Evolutionary conservation across 495 filamentous ascomycete genomes (phyloP).

Genomic region (Delitschia confertaspora): DNA sequence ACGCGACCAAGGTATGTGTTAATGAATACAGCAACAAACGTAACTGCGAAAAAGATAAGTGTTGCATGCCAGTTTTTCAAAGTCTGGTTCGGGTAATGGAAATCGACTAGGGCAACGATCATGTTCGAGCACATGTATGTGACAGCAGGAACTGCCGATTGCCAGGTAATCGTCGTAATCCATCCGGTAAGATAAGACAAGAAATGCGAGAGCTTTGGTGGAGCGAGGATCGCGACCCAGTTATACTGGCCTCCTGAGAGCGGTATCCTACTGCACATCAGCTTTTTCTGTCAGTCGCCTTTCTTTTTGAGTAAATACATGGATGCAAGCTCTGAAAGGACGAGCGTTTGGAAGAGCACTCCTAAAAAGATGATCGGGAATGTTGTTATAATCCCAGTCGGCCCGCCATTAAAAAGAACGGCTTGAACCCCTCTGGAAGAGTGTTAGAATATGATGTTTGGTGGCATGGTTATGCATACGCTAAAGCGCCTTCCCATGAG

Average conservation of each 20-base stretch:
- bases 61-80: constrained; percentile 8
- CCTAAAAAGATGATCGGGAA: constrained; percentile 6
- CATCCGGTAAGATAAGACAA: constrained; percentile 16
- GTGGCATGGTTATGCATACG: not conserved
- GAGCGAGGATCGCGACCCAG: constrained; percentile 19
- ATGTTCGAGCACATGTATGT: not conserved
- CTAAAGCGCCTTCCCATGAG: constrained; percentile 11
- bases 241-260: constrained; percentile 18
- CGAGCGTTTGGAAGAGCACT: constrained; percentile 1
- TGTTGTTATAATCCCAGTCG: constrained; percentile 1
- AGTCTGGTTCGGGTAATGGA: constrained; percentile 9
- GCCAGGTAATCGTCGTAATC: constrained; percentile 16
- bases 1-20: constrained; percentile 9
- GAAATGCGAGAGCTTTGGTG: constrained; percentile 8
- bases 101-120: constrained; percentile 1
- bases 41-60: constrained; percentile 14
- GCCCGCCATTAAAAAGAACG: constrained; percentile 13
- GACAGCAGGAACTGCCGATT: not conserved
- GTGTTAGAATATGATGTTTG: not conserved
- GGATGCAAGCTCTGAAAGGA: constrained; percentile 17
- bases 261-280: constrained; percentile 14
- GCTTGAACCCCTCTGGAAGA: not conserved
- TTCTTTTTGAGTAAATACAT: constrained; percentile 3
- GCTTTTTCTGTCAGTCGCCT: not conserved
- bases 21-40: constrained; percentile 1